phyloP scores from a whole-genome alignment of 2,329 filamentous ascomycete species.

The Simplicillium sp. region DNA sequence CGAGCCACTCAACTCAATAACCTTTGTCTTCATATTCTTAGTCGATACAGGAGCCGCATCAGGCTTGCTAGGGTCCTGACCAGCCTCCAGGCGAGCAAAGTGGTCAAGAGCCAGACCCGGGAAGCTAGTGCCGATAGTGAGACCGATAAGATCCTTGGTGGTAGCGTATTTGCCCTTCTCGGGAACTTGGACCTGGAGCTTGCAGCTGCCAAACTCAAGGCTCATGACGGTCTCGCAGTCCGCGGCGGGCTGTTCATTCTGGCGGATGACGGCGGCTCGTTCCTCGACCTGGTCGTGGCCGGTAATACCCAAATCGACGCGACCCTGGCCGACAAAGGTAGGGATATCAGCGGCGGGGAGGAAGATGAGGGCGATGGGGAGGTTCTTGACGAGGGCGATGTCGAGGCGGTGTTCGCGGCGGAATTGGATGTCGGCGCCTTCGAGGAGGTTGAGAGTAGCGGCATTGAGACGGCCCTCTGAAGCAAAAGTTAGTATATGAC shows the following conservation, averaged over 20 bases:
- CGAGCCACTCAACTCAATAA: conserved; percentile 91
- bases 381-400: conserved; percentile 95
- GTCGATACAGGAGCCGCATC: conserved; percentile 15
- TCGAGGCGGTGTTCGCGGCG: conserved; percentile 89
- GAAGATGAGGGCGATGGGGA: conserved; percentile 91
- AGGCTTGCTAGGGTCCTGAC: conserved; percentile 30
- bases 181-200: conserved; percentile 93
- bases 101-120: conserved; percentile 75
- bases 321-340: conserved; percentile 91
- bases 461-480: conserved; percentile 88
- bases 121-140: conserved; percentile 93
- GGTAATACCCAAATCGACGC: conserved; percentile 89
- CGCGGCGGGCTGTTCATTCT: conserved; percentile 38
- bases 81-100: conserved; percentile 67
- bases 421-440: conserved; percentile 95
- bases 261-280: conserved; percentile 50
- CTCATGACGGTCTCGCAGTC: conserved; percentile 83
- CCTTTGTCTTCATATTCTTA: conserved; percentile 66
- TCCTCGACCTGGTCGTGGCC: conserved; percentile 88
- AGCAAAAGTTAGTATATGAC: conserved; percentile 8
- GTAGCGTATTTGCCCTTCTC: conserved; percentile 65
- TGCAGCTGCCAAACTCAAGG: conserved; percentile 82
- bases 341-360: conserved; percentile 95
- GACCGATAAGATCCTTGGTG: conserved; percentile 74
- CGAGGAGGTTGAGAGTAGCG: conserved; percentile 78